These are phyloP conservation scores for Albugo laibachii DNA, from an alignment of 352 stramenopile species.

Conservation along the genomic window DNA sequence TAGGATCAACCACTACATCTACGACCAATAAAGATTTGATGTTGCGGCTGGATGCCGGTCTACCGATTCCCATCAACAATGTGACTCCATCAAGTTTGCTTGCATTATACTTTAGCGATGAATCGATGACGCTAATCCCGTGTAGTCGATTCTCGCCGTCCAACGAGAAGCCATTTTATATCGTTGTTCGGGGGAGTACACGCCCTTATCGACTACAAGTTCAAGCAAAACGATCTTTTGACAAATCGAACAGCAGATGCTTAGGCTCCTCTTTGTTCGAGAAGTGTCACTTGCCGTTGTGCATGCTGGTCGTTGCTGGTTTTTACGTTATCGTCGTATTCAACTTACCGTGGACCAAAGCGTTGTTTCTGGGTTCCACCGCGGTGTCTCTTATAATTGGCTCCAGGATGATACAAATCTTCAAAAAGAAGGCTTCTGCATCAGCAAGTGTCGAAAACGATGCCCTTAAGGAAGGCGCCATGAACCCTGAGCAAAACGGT, in stretches of 20 bases:
- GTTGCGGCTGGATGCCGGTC: too few relatives aligned
- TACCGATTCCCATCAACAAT: conserved; percentile 1
- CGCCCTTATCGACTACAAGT: conserved; percentile 36
- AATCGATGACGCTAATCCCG: conserved; percentile 21
- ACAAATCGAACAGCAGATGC: conserved; percentile 5
- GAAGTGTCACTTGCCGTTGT: conserved; percentile 34
- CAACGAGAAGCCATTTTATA: conserved; percentile 24
- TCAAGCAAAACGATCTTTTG: conserved; percentile 15
- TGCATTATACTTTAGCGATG: conserved; percentile 36
- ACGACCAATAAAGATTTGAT: too few relatives aligned
- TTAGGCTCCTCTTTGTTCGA: conserved; percentile 32
- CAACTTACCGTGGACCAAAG: too few relatives aligned
- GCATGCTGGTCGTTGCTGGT: conserved; percentile 32
- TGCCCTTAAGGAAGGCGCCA: background rate
- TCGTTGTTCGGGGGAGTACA: conserved; percentile 23
- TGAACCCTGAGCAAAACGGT: conserved; percentile 4
- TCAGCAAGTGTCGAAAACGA: conserved; percentile 18
- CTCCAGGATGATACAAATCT: conserved; percentile 19
- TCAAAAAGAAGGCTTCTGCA: conserved; percentile 19
- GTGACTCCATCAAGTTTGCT: conserved; percentile 25
- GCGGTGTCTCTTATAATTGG: too few relatives aligned
- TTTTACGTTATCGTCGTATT: conserved; percentile 27
- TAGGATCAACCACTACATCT: too few relatives aligned
- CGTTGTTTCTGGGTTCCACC: too few relatives aligned
- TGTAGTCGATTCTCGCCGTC: conserved; percentile 24